Evolutionary conservation across 306 rosid genomes (phyloP).

Genomic region (Trifolium fragiferum): DNA sequence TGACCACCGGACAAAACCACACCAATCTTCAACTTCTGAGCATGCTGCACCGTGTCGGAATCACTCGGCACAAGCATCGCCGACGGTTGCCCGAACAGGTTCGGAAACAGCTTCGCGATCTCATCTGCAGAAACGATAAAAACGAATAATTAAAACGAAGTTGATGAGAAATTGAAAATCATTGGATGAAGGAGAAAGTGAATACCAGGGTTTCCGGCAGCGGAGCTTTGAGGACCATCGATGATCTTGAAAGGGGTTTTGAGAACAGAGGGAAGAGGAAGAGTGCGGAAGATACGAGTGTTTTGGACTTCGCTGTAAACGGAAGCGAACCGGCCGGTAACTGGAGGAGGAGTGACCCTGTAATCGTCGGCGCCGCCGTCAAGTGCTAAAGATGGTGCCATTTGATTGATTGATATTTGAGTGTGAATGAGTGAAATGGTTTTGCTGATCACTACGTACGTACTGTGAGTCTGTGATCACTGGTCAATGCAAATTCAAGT

Average conservation of each 20-base stretch:
- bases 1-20: slow-evolving; percentile 98
- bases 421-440: too few relatives aligned
- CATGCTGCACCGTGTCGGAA: slow-evolving; percentile 36
- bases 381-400: slow-evolving; percentile 58
- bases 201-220: slow-evolving; percentile 88
- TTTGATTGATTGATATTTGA: slow-evolving; percentile 23
- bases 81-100: slow-evolving; percentile 87
- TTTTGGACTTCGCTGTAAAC: slow-evolving; percentile 84
- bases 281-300: slow-evolving; percentile 71
- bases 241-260: slow-evolving; percentile 62
- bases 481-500: not conserved
- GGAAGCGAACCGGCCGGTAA: slow-evolving; percentile 61
- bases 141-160: not conserved
- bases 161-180: slow-evolving; percentile 32
- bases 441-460: not conserved
- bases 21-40: slow-evolving; percentile 77
- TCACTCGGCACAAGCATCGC: slow-evolving; percentile 62
- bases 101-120: slow-evolving; percentile 86
- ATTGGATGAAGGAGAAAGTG: not conserved
- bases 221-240: slow-evolving; percentile 85
- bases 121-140: slow-evolving; percentile 56
- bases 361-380: slow-evolving; percentile 55
- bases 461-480: too few relatives aligned
- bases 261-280: slow-evolving; percentile 89
- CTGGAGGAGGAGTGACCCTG: slow-evolving; percentile 33